Evolutionary conservation across 352 stramenopile species (phyloP), one percentile per base, ranked within the genome.

Genomic region (Pythium folliculosum): DNA sequence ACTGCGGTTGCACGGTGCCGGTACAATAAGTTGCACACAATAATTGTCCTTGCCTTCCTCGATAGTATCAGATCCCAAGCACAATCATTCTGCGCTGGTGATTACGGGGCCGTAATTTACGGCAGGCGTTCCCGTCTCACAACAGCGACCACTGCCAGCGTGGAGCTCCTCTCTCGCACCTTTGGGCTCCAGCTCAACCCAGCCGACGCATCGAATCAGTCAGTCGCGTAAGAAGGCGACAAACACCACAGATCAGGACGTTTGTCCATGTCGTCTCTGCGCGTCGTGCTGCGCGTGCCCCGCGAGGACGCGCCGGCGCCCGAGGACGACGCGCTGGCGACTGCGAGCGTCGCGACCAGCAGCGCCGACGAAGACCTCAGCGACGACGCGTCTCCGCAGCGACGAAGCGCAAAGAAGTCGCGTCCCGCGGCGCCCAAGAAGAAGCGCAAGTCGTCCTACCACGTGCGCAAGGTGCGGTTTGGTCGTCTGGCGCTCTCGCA

Each of bases 401-500:
- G n/a, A 17, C 12, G 21, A 25, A 5, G 37, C 53, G 5, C 1
- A 4, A 5, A 43, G 37, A 43, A 43, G 37, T 17, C 37, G 37
- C 37, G 37, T 12, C 14, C 37, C 37, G 10, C 14, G 3, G 37
- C 9, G 37, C 37, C 37, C 37, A 43, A 43, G 37, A 60, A 60
- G 35, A 60, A 60, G 53, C 53, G 53, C 53, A 60, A 60, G 12
- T 60, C 53, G 35, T 30, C 53, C 5, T 60, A 60, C 53, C 37
- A 60, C 35, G 22, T 30, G 1, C 56, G 44, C 23, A 63, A 63
- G 56, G 56, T 63, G 13, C n/a, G 40, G 44, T 13, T 5, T 5
- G 27, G 27, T 32, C 27, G 27, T 32, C 27, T 32, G 27, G 27
- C 27, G 27, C 3, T 32, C 27, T 32, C 27, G 27, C 5, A 32